Evolutionary conservation across 2,329 filamentous ascomycete species (phyloP), one percentile per base, ranked within the genome.

Genomic region (Coniosporium tulheliwenetii): DNA sequence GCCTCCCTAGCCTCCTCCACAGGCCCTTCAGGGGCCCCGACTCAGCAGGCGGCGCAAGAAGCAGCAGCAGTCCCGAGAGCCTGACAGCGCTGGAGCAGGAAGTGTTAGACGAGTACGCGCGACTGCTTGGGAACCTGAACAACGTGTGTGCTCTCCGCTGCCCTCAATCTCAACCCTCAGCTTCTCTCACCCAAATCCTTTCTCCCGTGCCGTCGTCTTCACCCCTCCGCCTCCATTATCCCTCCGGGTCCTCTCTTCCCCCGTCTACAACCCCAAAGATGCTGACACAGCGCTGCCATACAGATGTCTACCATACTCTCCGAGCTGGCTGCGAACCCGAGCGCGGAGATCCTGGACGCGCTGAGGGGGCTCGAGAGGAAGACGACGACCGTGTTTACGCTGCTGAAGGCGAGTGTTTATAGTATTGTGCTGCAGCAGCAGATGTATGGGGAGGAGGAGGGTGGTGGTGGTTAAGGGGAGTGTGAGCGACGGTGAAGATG

Each of bases 401-500:
- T 96, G 57, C 72, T 98, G 57, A 98, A 98, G 68, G 89, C 91
- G 13, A 96, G 89, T 61, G 91, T 98, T 47, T 98, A 98, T 66
- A 93, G 84, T 57, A 98, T 98, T 66, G 87, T 98, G 45, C 62
- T 98, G 66, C 89, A 98, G 72, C 89, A 96, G 71, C 85, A 96
- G 72, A 85, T 93, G 53, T 79, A 81, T 47, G 83, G 79, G 62
- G 81, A 75, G 38, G 69, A 70, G 49, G 63, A 66, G 37, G 69
- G 69, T 49, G 63, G 65, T 5, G 37, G n/a, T n/a, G 37, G n/a
- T 12, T 10, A 13, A n/a, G 37, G 10, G 37, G 37, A 38, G 37
- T 8, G 10, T 8, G 37, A 38, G 37, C n/a, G n/a, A n/a, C n/a
- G n/a, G 3, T n/a, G 32, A n/a, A 35, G 3, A 8, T 35, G 12